Percentiles rank a stretch among this genome's conserved stretches.
phyloP scores from a whole-genome alignment of 352 stramenopile genomes.

The Phytophthora quininea region DNA sequence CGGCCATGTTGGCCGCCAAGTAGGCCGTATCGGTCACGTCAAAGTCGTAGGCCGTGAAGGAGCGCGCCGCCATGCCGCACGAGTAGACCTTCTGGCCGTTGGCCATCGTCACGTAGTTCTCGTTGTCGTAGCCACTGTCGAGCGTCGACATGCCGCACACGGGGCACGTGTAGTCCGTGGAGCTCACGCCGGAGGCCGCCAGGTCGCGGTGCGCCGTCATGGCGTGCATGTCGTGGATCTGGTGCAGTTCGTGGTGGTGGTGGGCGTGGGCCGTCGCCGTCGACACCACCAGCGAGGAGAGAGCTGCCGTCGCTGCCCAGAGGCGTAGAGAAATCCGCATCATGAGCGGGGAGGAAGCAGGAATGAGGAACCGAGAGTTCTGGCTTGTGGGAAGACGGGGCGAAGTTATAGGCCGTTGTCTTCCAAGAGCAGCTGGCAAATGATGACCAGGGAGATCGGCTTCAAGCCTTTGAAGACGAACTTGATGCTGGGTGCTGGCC shows the following conservation, averaged over 20 bases:
- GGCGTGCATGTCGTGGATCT: conserved; percentile 39
- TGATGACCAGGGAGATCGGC: too few relatives aligned
- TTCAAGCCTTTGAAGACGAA: too few relatives aligned
- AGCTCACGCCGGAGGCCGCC: conserved; percentile 32
- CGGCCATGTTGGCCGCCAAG: conserved; percentile 79
- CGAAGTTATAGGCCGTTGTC: not conserved
- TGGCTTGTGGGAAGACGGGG: not conserved
- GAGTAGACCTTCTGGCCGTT: conserved; percentile 78
- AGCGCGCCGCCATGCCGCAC: conserved; percentile 71
- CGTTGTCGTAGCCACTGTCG: conserved; percentile 57
- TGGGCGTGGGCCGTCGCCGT: conserved; percentile 22
- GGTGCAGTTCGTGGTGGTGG: conserved; percentile 42
- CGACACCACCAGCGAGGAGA: conserved; percentile 24
- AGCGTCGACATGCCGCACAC: conserved; percentile 75
- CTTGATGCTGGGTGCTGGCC: not conserved
- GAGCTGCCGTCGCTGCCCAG: not conserved
- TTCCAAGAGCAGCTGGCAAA: not conserved
- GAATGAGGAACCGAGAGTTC: not conserved
- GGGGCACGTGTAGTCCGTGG: conserved; percentile 69
- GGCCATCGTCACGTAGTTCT: conserved; percentile 62
- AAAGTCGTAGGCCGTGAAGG: conserved; percentile 53
- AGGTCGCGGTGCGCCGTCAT: conserved; percentile 33
- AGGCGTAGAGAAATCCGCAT: conserved; percentile 23
- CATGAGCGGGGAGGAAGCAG: not conserved
- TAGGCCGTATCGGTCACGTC: conserved; percentile 75